Evolutionary conservation across 305 asterid genomes (phyloP).

Genomic region (Ilex paraguariensis): DNA sequence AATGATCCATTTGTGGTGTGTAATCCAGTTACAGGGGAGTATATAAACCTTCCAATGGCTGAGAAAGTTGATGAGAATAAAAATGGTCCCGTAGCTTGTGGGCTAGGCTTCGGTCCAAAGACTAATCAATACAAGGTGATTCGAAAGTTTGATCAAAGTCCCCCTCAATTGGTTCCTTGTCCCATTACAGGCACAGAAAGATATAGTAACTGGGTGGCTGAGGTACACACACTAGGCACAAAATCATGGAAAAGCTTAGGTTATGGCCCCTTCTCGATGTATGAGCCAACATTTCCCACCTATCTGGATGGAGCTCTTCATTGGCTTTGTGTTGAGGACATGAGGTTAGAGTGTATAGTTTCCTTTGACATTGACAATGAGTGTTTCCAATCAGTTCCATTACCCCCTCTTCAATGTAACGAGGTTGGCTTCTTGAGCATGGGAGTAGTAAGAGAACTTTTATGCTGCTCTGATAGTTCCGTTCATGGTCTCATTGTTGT

Average conservation of each 20-base stretch:
- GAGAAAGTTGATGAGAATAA: background rate
- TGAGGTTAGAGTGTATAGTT: background rate
- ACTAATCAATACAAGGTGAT: slow-evolving; percentile 8
- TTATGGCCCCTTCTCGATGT: background rate
- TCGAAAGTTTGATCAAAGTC: background rate
- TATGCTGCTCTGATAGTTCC: too few species aligned
- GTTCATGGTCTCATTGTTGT: too few species aligned
- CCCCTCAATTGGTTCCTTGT: background rate
- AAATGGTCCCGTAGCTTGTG: background rate
- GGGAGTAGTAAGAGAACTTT: background rate
- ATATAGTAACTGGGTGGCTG: background rate
- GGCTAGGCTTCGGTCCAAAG: slow-evolving; percentile 6
- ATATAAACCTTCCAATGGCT: slow-evolving; percentile 5
- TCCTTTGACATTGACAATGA: background rate
- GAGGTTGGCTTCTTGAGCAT: background rate
- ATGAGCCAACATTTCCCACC: background rate
- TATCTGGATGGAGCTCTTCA: slow-evolving; percentile 3
- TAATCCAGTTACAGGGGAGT: slow-evolving; percentile 3
- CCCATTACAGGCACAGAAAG: background rate
- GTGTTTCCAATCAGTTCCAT: background rate
- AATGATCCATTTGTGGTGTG: background rate
- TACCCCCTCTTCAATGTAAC: background rate
- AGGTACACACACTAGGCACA: slow-evolving; percentile 1
- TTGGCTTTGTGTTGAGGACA: background rate
- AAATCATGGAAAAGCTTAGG: slow-evolving; percentile 6